A percentile compares a stretch with the other conserved stretches of the same genome.
Conservation (phyloP, 2,329 filamentous ascomycete species). For the Verticillium tricorpus region DNA sequence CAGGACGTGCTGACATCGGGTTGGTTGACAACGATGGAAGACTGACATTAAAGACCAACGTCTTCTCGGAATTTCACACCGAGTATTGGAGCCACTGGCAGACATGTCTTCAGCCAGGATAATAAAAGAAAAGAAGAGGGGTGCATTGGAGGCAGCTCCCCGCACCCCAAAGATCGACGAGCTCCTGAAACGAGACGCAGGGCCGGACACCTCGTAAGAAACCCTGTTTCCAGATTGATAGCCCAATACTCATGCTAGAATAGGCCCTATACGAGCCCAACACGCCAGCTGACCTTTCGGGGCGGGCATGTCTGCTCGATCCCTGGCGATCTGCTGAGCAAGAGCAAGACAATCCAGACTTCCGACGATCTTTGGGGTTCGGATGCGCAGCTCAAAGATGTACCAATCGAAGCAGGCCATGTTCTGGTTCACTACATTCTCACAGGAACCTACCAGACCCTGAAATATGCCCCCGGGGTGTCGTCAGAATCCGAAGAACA, state of each 20-base stretch:
- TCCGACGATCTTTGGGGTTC: background rate
- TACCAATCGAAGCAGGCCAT: constrained; percentile 4
- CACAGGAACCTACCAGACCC: constrained; percentile 5
- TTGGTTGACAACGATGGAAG: too few species aligned
- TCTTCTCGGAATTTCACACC: too few species aligned
- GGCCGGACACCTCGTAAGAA: too few species aligned
- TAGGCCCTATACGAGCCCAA: constrained; percentile 2
- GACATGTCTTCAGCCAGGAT: too few species aligned
- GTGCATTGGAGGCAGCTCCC: too few species aligned
- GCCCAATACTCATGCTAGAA: background rate
- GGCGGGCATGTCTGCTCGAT: background rate
- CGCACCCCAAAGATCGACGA: too few species aligned
- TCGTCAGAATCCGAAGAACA: background rate
- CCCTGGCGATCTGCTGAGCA: background rate
- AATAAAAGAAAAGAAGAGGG: too few species aligned
- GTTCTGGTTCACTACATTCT: constrained; percentile 6
- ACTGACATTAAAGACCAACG: too few species aligned
- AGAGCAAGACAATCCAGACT: background rate
- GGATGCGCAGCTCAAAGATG: background rate
- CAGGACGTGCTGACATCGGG: too few species aligned
- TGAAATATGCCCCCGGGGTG: background rate
- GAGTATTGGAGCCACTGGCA: too few species aligned
- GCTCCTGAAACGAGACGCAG: too few species aligned
- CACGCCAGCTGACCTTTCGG: background rate
- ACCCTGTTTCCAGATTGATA: background rate